A percentile compares a stretch with the other conserved stretches of the same genome.
Conservation (phyloP, 768 basidiomycete genomes). For the Tulasnella sp. region DNA sequence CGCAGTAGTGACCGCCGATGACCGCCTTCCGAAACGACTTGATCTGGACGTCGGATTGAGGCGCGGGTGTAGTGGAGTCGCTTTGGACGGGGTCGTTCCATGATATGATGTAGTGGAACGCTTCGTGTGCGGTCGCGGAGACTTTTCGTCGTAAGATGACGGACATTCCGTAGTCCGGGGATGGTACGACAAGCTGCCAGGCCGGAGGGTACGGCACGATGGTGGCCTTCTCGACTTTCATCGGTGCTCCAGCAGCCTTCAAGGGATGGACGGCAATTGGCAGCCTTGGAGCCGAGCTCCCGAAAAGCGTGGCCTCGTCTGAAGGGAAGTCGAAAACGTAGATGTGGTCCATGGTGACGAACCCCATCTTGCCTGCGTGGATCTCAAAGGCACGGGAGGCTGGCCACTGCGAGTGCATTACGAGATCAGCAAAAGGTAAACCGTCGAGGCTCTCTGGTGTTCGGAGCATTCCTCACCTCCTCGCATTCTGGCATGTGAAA, state of each 20-base stretch:
- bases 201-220: not conserved
- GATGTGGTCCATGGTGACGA: not conserved
- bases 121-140: not conserved
- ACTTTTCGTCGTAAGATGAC: not conserved
- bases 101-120: not conserved
- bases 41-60: not conserved
- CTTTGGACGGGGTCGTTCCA: not conserved
- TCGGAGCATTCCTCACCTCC: not conserved
- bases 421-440: not conserved
- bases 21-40: not conserved
- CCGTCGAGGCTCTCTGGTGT: not conserved
- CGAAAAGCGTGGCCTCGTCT: not conserved
- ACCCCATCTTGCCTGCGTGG: not conserved
- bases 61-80: not conserved
- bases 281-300: not conserved
- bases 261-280: not conserved
- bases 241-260: not conserved
- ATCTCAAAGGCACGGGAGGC: not conserved
- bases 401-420: not conserved
- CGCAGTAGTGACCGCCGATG: not conserved
- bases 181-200: not conserved
- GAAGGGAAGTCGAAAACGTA: not conserved
- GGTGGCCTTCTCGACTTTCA: not conserved
- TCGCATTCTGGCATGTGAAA: not conserved
- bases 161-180: not conserved